Percentiles rank a stretch among this genome's conserved stretches.
phyloP scores from a whole-genome alignment of 805 yeast species.

The Grigorovia jiainica region DNA sequence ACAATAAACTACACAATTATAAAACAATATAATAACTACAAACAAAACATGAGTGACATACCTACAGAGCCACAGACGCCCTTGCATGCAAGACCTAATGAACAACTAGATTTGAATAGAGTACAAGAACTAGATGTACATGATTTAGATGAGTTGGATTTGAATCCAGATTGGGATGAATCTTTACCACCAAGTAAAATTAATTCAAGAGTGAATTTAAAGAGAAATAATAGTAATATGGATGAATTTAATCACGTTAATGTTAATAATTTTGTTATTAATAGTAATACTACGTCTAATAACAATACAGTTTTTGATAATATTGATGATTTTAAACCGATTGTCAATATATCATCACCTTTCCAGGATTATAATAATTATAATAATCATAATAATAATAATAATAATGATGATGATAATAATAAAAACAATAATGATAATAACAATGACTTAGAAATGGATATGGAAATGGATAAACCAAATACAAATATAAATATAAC shows the following conservation, averaged over 20 bases:
- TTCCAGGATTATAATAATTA: not conserved
- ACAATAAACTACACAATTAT: not conserved
- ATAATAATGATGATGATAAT: not conserved
- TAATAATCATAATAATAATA: not conserved
- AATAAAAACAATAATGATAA: not conserved
- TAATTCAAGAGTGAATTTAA: not conserved
- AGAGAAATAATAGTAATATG: not conserved
- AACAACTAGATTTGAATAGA: conserved; percentile 15
- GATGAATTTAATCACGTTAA: not conserved
- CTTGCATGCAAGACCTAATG: conserved; percentile 22
- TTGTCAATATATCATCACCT: conserved; percentile 23
- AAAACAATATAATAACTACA: not conserved
- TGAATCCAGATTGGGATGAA: conserved; percentile 16
- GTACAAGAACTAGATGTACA: conserved; percentile 20
- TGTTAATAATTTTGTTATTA: conserved; percentile 1
- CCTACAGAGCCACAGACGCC: conserved; percentile 23
- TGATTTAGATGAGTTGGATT: conserved; percentile 22
- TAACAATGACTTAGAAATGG: not conserved
- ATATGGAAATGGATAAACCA: not conserved
- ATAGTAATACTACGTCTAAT: not conserved
- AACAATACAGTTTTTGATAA: conserved; percentile 15
- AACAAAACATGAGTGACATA: not conserved
- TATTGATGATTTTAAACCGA: conserved; percentile 25
- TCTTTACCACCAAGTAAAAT: conserved; percentile 6
- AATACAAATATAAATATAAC: too few species aligned